Conservation (phyloP, 2,329 filamentous ascomycete species). For the Neonectria punicea region DNA sequence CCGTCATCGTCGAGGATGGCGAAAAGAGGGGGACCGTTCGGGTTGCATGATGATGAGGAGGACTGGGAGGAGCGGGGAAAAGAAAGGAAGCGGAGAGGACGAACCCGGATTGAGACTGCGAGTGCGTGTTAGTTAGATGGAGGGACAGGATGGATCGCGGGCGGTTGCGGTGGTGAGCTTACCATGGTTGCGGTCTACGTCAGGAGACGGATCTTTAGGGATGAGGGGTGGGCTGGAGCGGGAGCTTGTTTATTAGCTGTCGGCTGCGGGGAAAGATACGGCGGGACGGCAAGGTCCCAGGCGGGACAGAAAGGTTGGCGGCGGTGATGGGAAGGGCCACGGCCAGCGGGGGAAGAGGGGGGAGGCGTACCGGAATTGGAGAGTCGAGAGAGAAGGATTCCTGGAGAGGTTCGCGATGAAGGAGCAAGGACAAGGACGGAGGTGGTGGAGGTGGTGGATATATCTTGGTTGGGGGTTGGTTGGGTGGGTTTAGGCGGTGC, state of each 20-base stretch:
- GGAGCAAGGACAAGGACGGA: slow-evolving; percentile 30
- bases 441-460: slow-evolving; percentile 15
- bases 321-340: not conserved
- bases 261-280: slow-evolving; percentile 9
- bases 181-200: slow-evolving; percentile 54
- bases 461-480: slow-evolving; percentile 42
- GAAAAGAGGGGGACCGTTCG: slow-evolving; percentile 22
- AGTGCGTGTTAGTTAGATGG: slow-evolving; percentile 34
- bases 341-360: not conserved
- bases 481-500: slow-evolving; percentile 22
- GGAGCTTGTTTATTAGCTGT: slow-evolving; percentile 42
- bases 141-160: not conserved
- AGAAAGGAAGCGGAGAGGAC: slow-evolving; percentile 54
- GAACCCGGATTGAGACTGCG: slow-evolving; percentile 75
- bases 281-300: not conserved
- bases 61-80: slow-evolving; percentile 31
- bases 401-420: slow-evolving; percentile 36
- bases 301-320: not conserved
- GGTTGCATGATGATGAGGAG: slow-evolving; percentile 9
- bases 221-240: slow-evolving; percentile 42
- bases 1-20: slow-evolving; percentile 30
- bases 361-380: slow-evolving; percentile 32
- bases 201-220: slow-evolving; percentile 42
- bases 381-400: slow-evolving; percentile 23
- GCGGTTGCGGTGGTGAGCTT: slow-evolving; percentile 41